phyloP scores from a whole-genome alignment of 495 filamentous ascomycete genomes.

The Penicillium lagena region DNA sequence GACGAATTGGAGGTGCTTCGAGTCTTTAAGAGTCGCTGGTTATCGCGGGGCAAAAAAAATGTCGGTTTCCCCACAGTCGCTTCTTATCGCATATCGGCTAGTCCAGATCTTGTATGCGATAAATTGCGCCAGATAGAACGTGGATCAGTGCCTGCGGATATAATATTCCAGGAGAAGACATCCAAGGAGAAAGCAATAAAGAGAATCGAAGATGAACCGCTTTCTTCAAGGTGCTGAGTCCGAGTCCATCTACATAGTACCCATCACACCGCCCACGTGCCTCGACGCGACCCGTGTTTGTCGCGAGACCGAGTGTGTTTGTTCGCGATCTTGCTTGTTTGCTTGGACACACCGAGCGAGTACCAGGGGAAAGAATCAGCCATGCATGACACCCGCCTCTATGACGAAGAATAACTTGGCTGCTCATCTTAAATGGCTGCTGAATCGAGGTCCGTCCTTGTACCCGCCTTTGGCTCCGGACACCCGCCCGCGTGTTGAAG shows the following conservation, averaged over 20 bases:
- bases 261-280: conserved; percentile 20
- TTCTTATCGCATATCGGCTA: not conserved
- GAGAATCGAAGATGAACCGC: too few relatives aligned
- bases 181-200: too few relatives aligned
- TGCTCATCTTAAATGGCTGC: conserved; percentile 44
- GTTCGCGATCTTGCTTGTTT: conserved; percentile 1
- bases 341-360: too few relatives aligned
- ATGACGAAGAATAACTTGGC: conserved; percentile 50
- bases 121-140: too few relatives aligned
- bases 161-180: too few relatives aligned
- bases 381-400: conserved; percentile 31
- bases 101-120: too few relatives aligned
- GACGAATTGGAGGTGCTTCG: not conserved
- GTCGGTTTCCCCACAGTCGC: conserved; percentile 14
- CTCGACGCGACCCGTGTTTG: conserved; percentile 8
- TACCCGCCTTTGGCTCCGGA: conserved; percentile 27
- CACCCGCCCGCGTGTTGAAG: conserved; percentile 12
- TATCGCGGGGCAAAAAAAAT: conserved; percentile 22
- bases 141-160: too few relatives aligned
- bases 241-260: too few relatives aligned
- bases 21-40: not conserved
- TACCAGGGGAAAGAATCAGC: conserved; percentile 1
- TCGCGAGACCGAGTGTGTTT: too few relatives aligned
- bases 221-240: too few relatives aligned
- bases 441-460: conserved; percentile 33